phyloP scores from a whole-genome alignment of 345 rosid genomes.

The Leavenworthia alabamica region DNA sequence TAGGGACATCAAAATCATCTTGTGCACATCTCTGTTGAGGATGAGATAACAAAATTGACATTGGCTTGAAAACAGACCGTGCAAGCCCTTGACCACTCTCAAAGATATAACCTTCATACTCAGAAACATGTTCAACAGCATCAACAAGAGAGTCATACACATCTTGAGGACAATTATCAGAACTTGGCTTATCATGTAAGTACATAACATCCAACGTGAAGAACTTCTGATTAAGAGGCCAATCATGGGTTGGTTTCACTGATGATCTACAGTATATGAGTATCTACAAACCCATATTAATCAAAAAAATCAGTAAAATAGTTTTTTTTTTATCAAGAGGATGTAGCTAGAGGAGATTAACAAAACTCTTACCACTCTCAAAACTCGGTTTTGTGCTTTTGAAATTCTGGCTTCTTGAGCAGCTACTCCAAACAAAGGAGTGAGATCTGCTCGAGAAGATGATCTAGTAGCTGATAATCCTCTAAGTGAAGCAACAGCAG shows the following conservation, averaged over 20 bases:
- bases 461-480: conserved; percentile 56
- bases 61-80: conserved; percentile 55
- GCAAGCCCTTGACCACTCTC: conserved; percentile 77
- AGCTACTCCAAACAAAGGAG: conserved; percentile 63
- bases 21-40: conserved; percentile 87
- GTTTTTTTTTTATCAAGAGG: background rate
- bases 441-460: conserved; percentile 79
- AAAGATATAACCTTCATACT: conserved; percentile 74
- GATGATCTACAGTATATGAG: conserved; percentile 87
- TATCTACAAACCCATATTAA: conserved; percentile 28
- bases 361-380: conserved; percentile 68
- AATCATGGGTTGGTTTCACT: conserved; percentile 55
- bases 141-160: conserved; percentile 75
- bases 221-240: conserved; percentile 65
- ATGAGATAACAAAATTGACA: conserved; percentile 63
- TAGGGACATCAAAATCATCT: conserved; percentile 71
- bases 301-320: conserved; percentile 3
- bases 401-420: conserved; percentile 84
- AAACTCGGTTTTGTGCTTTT: conserved; percentile 56
- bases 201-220: conserved; percentile 91
- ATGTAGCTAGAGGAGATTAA: background rate
- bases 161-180: conserved; percentile 83
- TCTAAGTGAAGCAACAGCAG: conserved; percentile 52
- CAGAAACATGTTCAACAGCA: conserved; percentile 68
- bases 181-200: conserved; percentile 85